These are phyloP conservation scores for Corynascus novoguineensis DNA, from an alignment of 495 filamentous ascomycete genomes.

Conservation along the genomic window DNA sequence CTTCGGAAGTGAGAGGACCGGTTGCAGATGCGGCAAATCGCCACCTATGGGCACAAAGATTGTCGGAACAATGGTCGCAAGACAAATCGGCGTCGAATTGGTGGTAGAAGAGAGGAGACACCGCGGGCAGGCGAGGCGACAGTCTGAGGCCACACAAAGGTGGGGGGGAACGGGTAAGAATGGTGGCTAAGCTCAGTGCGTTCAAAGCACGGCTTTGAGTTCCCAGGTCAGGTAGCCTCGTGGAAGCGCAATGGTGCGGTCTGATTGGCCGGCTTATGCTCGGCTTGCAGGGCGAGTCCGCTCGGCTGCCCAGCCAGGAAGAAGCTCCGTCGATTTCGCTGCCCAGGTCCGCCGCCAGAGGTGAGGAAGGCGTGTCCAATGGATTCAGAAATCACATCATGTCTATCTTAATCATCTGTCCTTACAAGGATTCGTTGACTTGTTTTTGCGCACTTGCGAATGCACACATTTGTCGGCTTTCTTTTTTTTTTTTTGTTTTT, in stretches of 20 bases:
- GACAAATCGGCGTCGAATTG: conserved; percentile 6
- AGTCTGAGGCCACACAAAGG: conserved; percentile 22
- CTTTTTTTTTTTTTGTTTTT: too few relatives aligned
- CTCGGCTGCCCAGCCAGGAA: too few relatives aligned
- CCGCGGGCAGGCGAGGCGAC: conserved; percentile 14
- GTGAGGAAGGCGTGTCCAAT: too few relatives aligned
- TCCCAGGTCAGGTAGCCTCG: too few relatives aligned
- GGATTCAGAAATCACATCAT: too few relatives aligned
- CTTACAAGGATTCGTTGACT: too few relatives aligned
- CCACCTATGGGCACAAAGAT: background rate
- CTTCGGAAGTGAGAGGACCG: background rate
- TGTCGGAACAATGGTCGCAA: background rate
- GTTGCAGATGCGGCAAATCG: background rate
- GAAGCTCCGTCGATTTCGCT: too few relatives aligned
- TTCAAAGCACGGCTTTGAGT: conserved; percentile 30
- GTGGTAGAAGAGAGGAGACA: conserved; percentile 1
- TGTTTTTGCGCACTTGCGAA: too few relatives aligned
- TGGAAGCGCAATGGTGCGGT: conserved; percentile 22
- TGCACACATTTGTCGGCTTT: too few relatives aligned
- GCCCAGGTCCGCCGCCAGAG: too few relatives aligned
- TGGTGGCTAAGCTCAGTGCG: conserved; percentile 28
- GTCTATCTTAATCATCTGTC: too few relatives aligned
- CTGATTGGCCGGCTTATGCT: conserved; percentile 19
- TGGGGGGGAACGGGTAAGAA: conserved; percentile 4
- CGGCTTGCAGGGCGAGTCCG: background rate